Percentiles rank a stretch among this genome's conserved stretches.
Evolutionary conservation across 768 basidiomycete species (phyloP).

Genomic region (Paxillus ammoniavirescens): DNA sequence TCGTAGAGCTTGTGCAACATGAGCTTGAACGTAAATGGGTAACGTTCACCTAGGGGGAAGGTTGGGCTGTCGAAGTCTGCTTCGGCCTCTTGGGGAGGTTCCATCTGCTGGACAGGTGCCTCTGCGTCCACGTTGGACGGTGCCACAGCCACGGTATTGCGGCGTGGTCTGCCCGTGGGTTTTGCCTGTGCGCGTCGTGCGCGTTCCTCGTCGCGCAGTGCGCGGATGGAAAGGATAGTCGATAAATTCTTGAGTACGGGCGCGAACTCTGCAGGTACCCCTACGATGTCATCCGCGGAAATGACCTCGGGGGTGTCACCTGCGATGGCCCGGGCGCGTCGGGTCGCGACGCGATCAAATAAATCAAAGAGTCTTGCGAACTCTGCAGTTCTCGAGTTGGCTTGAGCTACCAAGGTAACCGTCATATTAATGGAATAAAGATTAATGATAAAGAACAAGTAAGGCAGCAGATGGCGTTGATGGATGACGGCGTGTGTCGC

Average conservation of each 20-base stretch:
- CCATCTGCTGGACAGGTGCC: conserved; percentile 2
- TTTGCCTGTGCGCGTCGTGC: conserved; percentile 1
- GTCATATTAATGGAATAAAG: conserved; percentile 17
- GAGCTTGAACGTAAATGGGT: conserved; percentile 63
- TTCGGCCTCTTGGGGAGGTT: conserved; percentile 17
- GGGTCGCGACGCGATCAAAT: conserved; percentile 52
- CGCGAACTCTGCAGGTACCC: conserved; percentile 27
- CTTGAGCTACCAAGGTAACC: conserved; percentile 15
- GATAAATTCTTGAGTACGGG: conserved; percentile 39
- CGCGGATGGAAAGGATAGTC: conserved; percentile 32
- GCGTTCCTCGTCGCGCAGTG: conserved; percentile 26
- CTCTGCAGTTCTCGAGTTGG: conserved; percentile 45
- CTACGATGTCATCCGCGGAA: conserved; percentile 30
- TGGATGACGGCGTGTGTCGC: not conserved
- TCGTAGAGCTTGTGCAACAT: conserved; percentile 68
- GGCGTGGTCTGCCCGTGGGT: conserved; percentile 8
- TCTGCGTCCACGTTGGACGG: conserved; percentile 5
- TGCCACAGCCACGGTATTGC: conserved; percentile 23
- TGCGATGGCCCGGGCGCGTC: conserved; percentile 32
- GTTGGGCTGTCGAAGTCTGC: conserved; percentile 31
- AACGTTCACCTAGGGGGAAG: conserved; percentile 43
- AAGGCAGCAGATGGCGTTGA: not conserved
- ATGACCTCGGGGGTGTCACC: conserved; percentile 18
- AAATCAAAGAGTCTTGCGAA: conserved; percentile 53
- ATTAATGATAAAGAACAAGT: not conserved